Evolutionary conservation across 2,329 filamentous ascomycete genomes (phyloP), one percentile per base, ranked within the genome.

Genomic region (Penicillium verrucosum): DNA sequence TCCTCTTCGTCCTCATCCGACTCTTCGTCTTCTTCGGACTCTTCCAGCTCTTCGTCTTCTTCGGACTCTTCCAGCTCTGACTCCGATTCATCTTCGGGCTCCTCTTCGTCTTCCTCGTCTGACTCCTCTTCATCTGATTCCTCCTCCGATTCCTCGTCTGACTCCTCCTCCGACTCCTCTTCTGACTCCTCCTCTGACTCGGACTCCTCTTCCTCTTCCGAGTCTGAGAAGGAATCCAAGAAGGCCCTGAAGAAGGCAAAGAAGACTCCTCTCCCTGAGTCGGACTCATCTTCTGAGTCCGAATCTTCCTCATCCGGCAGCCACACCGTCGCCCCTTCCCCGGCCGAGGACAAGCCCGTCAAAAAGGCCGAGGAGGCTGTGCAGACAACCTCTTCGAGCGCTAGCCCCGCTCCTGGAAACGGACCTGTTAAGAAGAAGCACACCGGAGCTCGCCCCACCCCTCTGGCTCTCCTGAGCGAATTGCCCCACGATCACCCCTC

Each of bases 391-490:
- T 86, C 83, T 4, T 68, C 85, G 43, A 77, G 77, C 51, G 83
- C 84, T 10, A 82, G 82, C 56, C 78, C 67, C 14, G 71, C 57
- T 25, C 66, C 70, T 40, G 57, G 68, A 50, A 67, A 70, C n/a
- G 66, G 60, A 42, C 18, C 60, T 10, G 46, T 64, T 12, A 70
- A 70, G 56, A 73, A 73, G 53, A 78, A 77, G 69, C 80, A 76
- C 69, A 74, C 67, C 46, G 80, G 72, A 58, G 76, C 80, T 77
- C 62, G 87, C 82, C 72, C 82, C 82, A 73, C 92, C 83, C 64
- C 97, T 89, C 79, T 95, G 85, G 60, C 90, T 87, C 68, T 90
- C 90, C 71, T 85, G 85, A 70, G 85, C 83, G 74, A 83, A 87
- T 72, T 83, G 85, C 66, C 77, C 78, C 60, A 88, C 90, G 23